Evolutionary conservation across 2,329 filamentous ascomycete genomes (phyloP), one percentile per base, ranked within the genome.

Genomic region (Alternaria solani): DNA sequence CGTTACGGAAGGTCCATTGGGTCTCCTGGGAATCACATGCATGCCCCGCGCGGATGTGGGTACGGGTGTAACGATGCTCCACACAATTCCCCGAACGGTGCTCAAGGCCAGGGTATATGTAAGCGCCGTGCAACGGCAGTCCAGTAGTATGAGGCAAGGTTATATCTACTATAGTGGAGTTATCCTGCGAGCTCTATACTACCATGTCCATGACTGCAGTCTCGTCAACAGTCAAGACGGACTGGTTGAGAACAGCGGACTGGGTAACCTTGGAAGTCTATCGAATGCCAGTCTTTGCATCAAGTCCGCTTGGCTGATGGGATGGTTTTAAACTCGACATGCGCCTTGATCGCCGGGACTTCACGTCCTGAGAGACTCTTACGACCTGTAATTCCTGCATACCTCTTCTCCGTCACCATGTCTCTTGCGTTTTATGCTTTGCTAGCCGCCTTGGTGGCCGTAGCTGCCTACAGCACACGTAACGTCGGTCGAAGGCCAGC

Each of bases 401-500:
- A 28, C 16, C 32, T 30, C 38, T 16, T 44, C 14, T 12, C 7
- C 7, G 8, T 14, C 44, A 60, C 2, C 12, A 66, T 66, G 61
- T 30, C 47, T 28, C 14, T 57, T 9, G 6, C 36, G 20, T 7
- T 57, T 16, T 59, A 59, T 23, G 44, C 54, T 3, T 2, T 54
- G 6, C 20, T 57, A 2, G 18, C 32, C 12, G 34, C 38, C 16
- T 7, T 63, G 14, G 20, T 60, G 14, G 48, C 51, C 12, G 18
- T 55, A 14, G 20, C 30, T 9, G 14, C 30, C 5, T 62, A 69
- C 42, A 55, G 51, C 4, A 44, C 67, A 7, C 55, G 61, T 20
- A 64, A 41, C 8, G 38, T 71, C 20, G 72, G 72, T 39, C 52
- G 57, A 16, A 64, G 81, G 59, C 70, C 80, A n/a, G 67, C 65